Evolutionary conservation across 2,329 filamentous ascomycete species (phyloP).

Genomic region (Metarhizium guizhouense): DNA sequence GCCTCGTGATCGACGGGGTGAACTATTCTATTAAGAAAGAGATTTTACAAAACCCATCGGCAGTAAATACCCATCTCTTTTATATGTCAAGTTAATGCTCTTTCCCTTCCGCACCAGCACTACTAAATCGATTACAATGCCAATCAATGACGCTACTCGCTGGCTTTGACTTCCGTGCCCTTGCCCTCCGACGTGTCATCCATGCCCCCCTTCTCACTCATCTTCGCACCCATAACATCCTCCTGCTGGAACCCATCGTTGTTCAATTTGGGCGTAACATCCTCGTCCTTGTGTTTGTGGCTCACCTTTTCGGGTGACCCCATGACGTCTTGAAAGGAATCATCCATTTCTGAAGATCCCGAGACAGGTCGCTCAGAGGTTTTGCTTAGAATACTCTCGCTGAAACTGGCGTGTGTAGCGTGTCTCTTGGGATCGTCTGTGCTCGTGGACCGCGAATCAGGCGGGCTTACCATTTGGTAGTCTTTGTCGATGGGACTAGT

Average conservation of each 20-base stretch:
- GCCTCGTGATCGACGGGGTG: neutral
- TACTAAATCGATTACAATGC: neutral
- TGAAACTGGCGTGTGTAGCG: constrained; percentile 21
- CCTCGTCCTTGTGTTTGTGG: constrained; percentile 6
- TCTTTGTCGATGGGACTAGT: constrained; percentile 28
- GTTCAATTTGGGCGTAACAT: constrained; percentile 3
- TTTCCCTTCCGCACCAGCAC: neutral
- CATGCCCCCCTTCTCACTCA: neutral
- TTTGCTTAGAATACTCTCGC: constrained; percentile 9
- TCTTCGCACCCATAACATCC: constrained; percentile 13
- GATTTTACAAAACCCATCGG: neutral
- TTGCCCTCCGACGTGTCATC: neutral
- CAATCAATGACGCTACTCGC: neutral
- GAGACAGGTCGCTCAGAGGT: constrained; percentile 3
- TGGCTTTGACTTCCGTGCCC: constrained; percentile 9
- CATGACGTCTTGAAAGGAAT: neutral
- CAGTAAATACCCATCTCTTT: neutral
- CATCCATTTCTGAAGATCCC: neutral
- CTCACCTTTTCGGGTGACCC: constrained; percentile 2
- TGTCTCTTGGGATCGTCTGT: constrained; percentile 23
- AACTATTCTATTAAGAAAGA: neutral
- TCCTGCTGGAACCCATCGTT: constrained; percentile 19
- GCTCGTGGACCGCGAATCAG: constrained; percentile 17
- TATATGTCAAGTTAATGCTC: neutral
- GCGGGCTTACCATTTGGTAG: constrained; percentile 27